Evolutionary conservation across 1,284 basidiomycete species (phyloP).

Genomic region (Cystobasidium pallidum): DNA sequence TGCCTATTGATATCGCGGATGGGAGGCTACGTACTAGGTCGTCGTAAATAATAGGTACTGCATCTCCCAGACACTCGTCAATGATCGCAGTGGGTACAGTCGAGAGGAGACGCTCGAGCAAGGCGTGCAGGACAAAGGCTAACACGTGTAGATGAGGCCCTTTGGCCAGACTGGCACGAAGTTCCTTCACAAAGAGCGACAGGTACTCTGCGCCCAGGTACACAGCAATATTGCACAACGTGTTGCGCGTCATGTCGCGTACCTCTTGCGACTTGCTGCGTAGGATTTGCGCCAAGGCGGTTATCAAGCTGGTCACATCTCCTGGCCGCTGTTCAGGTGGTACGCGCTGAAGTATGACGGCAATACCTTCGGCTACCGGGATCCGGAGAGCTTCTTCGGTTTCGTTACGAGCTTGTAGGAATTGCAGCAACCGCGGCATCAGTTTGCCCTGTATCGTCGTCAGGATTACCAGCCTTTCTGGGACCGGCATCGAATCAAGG

Average conservation of each 20-base stretch:
- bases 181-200: slow-evolving; percentile 73
- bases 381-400: slow-evolving; percentile 82
- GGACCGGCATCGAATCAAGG: slow-evolving; percentile 49
- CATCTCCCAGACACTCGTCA: slow-evolving; percentile 75
- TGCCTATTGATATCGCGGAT: too few species aligned
- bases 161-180: slow-evolving; percentile 78
- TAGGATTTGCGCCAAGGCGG: slow-evolving; percentile 81
- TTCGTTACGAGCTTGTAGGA: slow-evolving; percentile 81
- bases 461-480: slow-evolving; percentile 44
- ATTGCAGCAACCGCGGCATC: slow-evolving; percentile 73
- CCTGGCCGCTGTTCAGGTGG: slow-evolving; percentile 69
- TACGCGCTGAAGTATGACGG: slow-evolving; percentile 79
- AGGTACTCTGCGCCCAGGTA: slow-evolving; percentile 76
- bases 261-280: slow-evolving; percentile 93
- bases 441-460: slow-evolving; percentile 61
- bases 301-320: slow-evolving; percentile 79
- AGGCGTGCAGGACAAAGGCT: slow-evolving; percentile 79
- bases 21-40: slow-evolving; percentile 63
- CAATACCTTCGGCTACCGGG: slow-evolving; percentile 85
- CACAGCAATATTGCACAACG: slow-evolving; percentile 78
- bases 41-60: slow-evolving; percentile 81
- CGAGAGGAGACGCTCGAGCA: slow-evolving; percentile 69
- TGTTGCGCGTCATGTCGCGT: slow-evolving; percentile 82
- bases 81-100: slow-evolving; percentile 67
- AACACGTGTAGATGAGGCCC: slow-evolving; percentile 94